A percentile compares a stretch with the other conserved stretches of the same genome.
Evolutionary conservation across 2,329 filamentous ascomycete species (phyloP).

Genomic region (Coniochaeta sp.): DNA sequence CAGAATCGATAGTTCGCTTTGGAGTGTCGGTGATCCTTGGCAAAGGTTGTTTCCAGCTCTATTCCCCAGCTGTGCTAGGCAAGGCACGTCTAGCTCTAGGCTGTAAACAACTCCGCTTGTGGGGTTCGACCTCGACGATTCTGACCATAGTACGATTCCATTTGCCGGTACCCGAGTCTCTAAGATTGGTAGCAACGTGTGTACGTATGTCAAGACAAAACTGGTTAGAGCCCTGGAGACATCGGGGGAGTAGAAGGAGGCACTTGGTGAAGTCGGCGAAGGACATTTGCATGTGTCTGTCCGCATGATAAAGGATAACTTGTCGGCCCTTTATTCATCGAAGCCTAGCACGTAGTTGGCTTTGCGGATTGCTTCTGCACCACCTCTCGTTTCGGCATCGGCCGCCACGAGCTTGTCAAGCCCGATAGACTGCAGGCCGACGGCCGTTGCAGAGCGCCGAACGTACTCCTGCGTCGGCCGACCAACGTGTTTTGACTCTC

Average conservation of each 20-base stretch:
- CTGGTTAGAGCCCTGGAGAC: background rate
- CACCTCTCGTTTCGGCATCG: slow-evolving; percentile 22
- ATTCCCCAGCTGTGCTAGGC: too few relatives aligned
- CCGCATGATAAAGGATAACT: background rate
- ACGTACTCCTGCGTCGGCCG: slow-evolving; percentile 34
- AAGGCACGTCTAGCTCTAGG: too few relatives aligned
- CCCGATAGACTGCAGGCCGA: slow-evolving; percentile 36
- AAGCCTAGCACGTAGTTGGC: slow-evolving; percentile 40
- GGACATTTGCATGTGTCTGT: background rate
- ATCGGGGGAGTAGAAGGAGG: background rate
- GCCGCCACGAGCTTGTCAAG: slow-evolving; percentile 27
- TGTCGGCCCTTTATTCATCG: background rate
- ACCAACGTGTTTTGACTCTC: slow-evolving; percentile 49
- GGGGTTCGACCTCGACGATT: background rate
- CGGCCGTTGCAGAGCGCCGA: slow-evolving; percentile 16
- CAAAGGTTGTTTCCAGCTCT: too few relatives aligned
- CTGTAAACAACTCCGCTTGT: background rate
- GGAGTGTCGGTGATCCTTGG: background rate
- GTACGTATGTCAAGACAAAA: background rate
- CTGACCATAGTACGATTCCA: background rate
- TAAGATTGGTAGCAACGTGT: background rate
- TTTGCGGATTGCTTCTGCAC: slow-evolving; percentile 24
- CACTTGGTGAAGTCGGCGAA: background rate
- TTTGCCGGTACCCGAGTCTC: background rate
- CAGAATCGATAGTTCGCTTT: background rate